Evolutionary conservation across 257 asterid species (phyloP).

Genomic region (Primulina tabacum): DNA sequence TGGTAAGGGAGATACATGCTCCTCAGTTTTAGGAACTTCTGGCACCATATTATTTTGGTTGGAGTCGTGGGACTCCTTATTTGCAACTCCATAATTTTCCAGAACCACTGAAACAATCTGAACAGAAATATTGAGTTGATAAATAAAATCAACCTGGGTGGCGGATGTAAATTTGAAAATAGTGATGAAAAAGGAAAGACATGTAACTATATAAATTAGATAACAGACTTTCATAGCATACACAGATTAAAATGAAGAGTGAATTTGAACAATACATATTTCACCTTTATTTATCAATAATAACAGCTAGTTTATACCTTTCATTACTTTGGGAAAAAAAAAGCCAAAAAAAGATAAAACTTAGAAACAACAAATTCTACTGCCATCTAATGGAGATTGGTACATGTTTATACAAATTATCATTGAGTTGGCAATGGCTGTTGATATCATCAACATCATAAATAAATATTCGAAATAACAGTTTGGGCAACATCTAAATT

Average conservation of each 20-base stretch:
- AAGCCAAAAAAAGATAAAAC: background rate
- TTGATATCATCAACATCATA: background rate
- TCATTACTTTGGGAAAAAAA: too few relatives aligned
- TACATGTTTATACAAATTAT: too few relatives aligned
- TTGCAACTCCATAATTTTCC: slow-evolving; percentile 72
- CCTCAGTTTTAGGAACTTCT: slow-evolving; percentile 70
- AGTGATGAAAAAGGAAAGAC: background rate
- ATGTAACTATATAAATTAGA: too few relatives aligned
- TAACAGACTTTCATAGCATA: background rate
- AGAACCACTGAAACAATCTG: slow-evolving; percentile 95
- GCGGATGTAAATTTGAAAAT: background rate
- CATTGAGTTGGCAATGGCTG: background rate
- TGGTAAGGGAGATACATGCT: slow-evolving; percentile 43
- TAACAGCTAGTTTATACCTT: background rate
- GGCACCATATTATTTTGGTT: slow-evolving; percentile 48
- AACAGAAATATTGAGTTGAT: slow-evolving; percentile 20
- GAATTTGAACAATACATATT: background rate
- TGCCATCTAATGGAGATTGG: background rate
- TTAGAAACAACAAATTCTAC: background rate
- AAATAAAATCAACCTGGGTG: slow-evolving; percentile 1
- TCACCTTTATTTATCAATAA: background rate
- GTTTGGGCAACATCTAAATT: background rate
- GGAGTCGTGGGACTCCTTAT: slow-evolving; percentile 48
- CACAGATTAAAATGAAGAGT: background rate
- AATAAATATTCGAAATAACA: background rate